Conservation (phyloP, 2,329 filamentous ascomycete species). For the Teratosphaeria epicoccoides region DNA sequence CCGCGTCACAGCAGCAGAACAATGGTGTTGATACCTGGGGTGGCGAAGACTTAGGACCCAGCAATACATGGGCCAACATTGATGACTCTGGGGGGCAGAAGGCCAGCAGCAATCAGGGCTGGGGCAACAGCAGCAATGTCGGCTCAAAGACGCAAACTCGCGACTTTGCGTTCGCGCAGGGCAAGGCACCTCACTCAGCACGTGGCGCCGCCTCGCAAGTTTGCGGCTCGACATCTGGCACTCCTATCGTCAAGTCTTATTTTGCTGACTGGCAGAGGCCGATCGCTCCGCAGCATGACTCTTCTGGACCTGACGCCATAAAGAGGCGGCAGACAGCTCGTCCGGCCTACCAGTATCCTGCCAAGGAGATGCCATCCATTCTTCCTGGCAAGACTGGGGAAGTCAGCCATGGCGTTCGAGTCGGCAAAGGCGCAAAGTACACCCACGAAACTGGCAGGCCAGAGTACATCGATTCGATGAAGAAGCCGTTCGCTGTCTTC, state of each 20-base stretch:
- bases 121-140: not conserved
- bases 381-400: constrained; percentile 10
- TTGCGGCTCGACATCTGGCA: not conserved
- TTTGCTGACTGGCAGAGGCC: constrained; percentile 20
- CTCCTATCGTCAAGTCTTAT: constrained; percentile 20
- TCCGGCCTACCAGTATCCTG: constrained; percentile 22
- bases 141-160: not conserved
- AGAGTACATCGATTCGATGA: constrained; percentile 32
- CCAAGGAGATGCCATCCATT: constrained; percentile 20
- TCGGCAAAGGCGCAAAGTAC: constrained; percentile 29
- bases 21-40: not conserved
- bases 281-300: not conserved
- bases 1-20: not conserved
- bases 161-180: not conserved
- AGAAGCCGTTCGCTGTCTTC: constrained; percentile 36
- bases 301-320: constrained; percentile 3
- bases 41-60: not conserved
- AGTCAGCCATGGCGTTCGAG: constrained; percentile 17
- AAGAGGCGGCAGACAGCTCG: constrained; percentile 9
- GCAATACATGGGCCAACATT: not conserved
- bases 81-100: not conserved
- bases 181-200: not conserved
- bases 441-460: constrained; percentile 28
- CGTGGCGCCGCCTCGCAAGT: not conserved
- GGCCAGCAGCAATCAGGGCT: not conserved